Evolutionary conservation across 2,329 filamentous ascomycete genomes (phyloP).

Genomic region (Ascocoryne sarcoides): DNA sequence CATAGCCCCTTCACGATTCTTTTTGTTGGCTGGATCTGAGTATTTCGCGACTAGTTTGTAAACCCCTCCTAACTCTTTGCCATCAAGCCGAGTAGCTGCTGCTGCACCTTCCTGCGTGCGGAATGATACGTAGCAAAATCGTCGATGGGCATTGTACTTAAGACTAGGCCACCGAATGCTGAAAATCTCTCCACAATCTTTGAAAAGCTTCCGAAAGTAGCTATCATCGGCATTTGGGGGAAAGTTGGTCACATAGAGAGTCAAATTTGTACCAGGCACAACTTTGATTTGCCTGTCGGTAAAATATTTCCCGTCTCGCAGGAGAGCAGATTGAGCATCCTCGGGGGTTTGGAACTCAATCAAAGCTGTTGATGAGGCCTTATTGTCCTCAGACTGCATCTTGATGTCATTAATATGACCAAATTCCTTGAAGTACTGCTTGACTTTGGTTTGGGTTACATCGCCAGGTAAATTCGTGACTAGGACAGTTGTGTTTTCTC

Average conservation of each 20-base stretch:
- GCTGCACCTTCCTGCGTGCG: slow-evolving; percentile 57
- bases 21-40: slow-evolving; percentile 72
- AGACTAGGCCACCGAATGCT: slow-evolving; percentile 85
- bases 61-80: slow-evolving; percentile 56
- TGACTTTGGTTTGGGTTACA: slow-evolving; percentile 62
- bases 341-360: slow-evolving; percentile 79
- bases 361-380: slow-evolving; percentile 58
- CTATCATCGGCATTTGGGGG: slow-evolving; percentile 65
- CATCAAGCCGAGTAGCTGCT: slow-evolving; percentile 65
- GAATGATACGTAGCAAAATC: slow-evolving; percentile 97
- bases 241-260: slow-evolving; percentile 86
- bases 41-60: slow-evolving; percentile 69
- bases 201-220: slow-evolving; percentile 61
- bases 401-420: slow-evolving; percentile 74
- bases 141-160: slow-evolving; percentile 77
- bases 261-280: slow-evolving; percentile 65
- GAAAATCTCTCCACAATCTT: slow-evolving; percentile 70
- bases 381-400: slow-evolving; percentile 52
- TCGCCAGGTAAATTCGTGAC: slow-evolving; percentile 67
- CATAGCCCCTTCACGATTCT: slow-evolving; percentile 68
- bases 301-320: slow-evolving; percentile 73
- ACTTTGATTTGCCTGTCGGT: slow-evolving; percentile 67
- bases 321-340: slow-evolving; percentile 72
- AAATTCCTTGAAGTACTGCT: slow-evolving; percentile 87
- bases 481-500: slow-evolving; percentile 81